These are phyloP conservation scores for Aspergillus diversus DNA, from an alignment of 495 filamentous ascomycete species.

Conservation along the genomic window DNA sequence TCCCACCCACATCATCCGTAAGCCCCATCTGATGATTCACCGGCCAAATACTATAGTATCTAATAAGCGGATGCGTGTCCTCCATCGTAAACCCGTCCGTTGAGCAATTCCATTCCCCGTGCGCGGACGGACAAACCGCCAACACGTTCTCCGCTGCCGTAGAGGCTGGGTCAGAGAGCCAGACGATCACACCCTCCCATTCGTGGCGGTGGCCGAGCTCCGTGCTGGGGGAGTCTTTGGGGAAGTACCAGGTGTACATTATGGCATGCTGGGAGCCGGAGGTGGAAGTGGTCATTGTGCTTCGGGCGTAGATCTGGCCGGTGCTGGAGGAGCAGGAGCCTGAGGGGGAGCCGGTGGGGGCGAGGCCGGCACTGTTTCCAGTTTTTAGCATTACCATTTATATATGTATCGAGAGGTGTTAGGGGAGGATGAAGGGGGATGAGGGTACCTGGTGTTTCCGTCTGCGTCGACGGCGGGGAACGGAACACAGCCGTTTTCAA, in stretches of 20 bases:
- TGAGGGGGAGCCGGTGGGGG: conserved; percentile 36
- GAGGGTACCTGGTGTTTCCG: conserved; percentile 50
- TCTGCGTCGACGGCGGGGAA: conserved; percentile 56
- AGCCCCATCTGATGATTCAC: conserved; percentile 52
- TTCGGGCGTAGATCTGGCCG: conserved; percentile 56
- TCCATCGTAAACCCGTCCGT: conserved; percentile 42
- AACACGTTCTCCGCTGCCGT: conserved; percentile 47
- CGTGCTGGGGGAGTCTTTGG: conserved; percentile 47
- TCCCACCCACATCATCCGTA: conserved; percentile 48
- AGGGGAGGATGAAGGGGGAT: not conserved
- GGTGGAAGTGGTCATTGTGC: conserved; percentile 33
- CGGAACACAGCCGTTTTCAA: conserved; percentile 57
- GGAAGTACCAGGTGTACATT: conserved; percentile 60
- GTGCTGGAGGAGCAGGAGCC: conserved; percentile 48
- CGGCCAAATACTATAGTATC: conserved; percentile 53
- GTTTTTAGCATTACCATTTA: not conserved
- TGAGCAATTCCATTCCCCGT: conserved; percentile 54
- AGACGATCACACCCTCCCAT: conserved; percentile 57
- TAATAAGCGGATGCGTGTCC: conserved; percentile 47
- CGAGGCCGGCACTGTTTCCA: conserved; percentile 43
- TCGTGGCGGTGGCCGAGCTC: conserved; percentile 55
- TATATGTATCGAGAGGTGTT: not conserved
- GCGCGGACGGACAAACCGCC: conserved; percentile 54
- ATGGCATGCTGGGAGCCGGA: conserved; percentile 48
- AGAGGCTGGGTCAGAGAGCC: conserved; percentile 39